Evolutionary conservation across 2,329 filamentous ascomycete genomes (phyloP), one percentile per base, ranked within the genome.

Genomic region (Beauveria caledonica): DNA sequence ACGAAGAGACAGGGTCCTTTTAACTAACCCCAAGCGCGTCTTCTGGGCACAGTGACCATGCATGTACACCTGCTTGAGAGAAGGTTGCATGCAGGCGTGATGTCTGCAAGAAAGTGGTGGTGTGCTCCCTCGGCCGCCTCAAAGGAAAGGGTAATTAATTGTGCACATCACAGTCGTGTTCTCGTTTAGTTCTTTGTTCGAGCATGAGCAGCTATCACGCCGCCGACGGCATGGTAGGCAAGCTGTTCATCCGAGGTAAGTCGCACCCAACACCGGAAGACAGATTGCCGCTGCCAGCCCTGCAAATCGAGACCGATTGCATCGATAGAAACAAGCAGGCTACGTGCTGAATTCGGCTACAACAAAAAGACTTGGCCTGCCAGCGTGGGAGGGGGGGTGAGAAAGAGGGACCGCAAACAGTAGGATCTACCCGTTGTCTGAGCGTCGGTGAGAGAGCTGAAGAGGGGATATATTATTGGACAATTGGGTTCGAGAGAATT

Each of bases 191-290:
- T n/a, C 17, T 50, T 58, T 21, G 29, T 6, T 23, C 9, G 33
- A 40, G 17, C 19, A 40, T 6, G 17, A 29, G 21, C 21, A 49
- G 55, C 55, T 27, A 42, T 21, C 33, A 46, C 19, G 23, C 44
- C 36, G 42, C 55, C 21, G 15, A 36, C 2, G 27, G 13, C 8
- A 6, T 48, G 45, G 21, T 17, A n/a, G 5, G 25, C 17, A 50
- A 42, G 33, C 49, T 19, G 36, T 50, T 50, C 55, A 58, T 50
- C 55, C 55, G 55, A 58, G 55, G 55, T n/a, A 50, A 27, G 33
- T 42, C 17, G 29, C 44, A 40, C 39, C 21, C 3, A 19, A n/a
- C 7, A 25, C n/a, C 29, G 29, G 33, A 21, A 49, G 54, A 49
- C 9, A 58, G 56, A 51, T 52, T 59, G 46, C 56, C 19, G 48